Evolutionary conservation across 306 rosid species (phyloP), one percentile per base, ranked within the genome.

Genomic region (Prunus campanulata): DNA sequence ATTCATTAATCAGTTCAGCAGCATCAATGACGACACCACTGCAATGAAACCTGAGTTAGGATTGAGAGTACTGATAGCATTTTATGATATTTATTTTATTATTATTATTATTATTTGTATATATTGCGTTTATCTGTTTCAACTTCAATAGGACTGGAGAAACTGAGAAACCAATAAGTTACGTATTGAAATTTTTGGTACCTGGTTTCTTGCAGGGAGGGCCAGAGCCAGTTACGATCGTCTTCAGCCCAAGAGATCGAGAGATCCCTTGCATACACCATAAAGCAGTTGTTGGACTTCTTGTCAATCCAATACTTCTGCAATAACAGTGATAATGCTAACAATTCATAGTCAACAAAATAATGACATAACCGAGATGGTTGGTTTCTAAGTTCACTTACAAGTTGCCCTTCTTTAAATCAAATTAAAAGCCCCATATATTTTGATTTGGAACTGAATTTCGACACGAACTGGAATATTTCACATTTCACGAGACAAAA

Each of bases 251-350:
- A 89, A 15, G 87, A 79, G 78, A 93, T 87, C 29, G 82, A 67
- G 35, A 93, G 91, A 75, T 85, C 87, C 79, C 83, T 85, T 74
- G 98, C 91, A 81, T 82, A 91, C 77, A 93, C 22, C 90, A 85
- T 78, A 73, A 93, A 93, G 77, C 96, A 86, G 76, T 87, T 85
- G 66, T 88, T 82, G 52, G 66, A 51, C 16, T 72, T 81, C 68
- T 78, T 86, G 68, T 81, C 90, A 20, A 86, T 46, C 87, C 87
- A 81, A 66, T 76, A 72, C 74, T 81, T 81, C 90, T 83, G 84
- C 44, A 59, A 74, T 54, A 6, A 50, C 61, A 70, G 5, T 69
- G 35, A 20, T 11, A 49, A 2, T 70, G 46, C n/a, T 50, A 16
- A 3, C 8, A 9, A 30, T 30, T 30, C 5, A 20, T 50, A 70